Conservation (phyloP, 345 rosid genomes). For the Murraya koenigii region DNA sequence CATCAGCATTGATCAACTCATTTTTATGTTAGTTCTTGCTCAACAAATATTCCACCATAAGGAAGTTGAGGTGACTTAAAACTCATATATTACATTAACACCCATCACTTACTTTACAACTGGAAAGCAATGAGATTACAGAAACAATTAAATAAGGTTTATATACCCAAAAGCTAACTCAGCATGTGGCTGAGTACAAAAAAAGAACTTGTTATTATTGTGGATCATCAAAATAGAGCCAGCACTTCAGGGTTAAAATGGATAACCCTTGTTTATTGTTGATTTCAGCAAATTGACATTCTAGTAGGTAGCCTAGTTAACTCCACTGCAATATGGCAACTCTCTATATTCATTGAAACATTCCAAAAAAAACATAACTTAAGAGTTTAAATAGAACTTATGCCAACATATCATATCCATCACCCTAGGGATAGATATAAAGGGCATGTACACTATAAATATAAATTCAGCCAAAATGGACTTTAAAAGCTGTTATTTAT, state of each 20-base stretch:
- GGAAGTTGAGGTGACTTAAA: background rate
- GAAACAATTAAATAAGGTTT: background rate
- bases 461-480: background rate
- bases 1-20: background rate
- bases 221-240: background rate
- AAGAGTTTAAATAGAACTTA: no score
- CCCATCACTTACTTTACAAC: background rate
- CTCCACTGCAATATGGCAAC: background rate
- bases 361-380: background rate
- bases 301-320: background rate
- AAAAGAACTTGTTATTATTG: background rate
- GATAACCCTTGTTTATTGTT: background rate
- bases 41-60: background rate
- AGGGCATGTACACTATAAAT: background rate
- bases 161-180: background rate
- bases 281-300: background rate
- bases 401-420: background rate
- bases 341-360: background rate
- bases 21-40: background rate
- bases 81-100: background rate
- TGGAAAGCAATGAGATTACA: background rate
- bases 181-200: background rate
- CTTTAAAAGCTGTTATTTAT: background rate
- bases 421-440: background rate
- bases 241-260: background rate